Evolutionary conservation across 2,329 filamentous ascomycete species (phyloP).

Genomic region (Akanthomyces lecanii): DNA sequence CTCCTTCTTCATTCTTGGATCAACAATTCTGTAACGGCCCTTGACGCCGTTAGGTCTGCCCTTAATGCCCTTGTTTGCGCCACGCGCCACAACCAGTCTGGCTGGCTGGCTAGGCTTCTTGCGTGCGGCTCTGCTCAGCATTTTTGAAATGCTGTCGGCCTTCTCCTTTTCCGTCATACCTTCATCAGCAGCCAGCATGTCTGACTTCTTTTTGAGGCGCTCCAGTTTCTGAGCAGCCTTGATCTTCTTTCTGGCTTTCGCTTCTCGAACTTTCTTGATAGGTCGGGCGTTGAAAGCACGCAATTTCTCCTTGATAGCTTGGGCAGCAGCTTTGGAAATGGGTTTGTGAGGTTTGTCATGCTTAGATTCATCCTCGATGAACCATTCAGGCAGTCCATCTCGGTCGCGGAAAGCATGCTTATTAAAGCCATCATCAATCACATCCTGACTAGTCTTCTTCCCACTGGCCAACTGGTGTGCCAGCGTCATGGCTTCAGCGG

Average conservation of each 20-base stretch:
- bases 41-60: conserved; percentile 88
- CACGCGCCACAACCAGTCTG: conserved; percentile 83
- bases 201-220: conserved; percentile 97
- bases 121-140: conserved; percentile 77
- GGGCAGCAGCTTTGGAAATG: conserved; percentile 84
- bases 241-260: conserved; percentile 94
- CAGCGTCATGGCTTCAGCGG: conserved; percentile 97
- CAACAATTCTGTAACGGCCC: conserved; percentile 96
- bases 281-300: conserved; percentile 90
- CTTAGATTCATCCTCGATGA: conserved; percentile 82
- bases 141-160: conserved; percentile 72
- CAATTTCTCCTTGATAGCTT: conserved; percentile 90
- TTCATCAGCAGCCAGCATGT: conserved; percentile 81
- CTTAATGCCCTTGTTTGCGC: conserved; percentile 77
- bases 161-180: conserved; percentile 96
- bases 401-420: conserved; percentile 85
- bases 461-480: conserved; percentile 89
- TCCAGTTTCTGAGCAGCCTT: conserved; percentile 87
- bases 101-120: conserved; percentile 82
- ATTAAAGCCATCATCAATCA: conserved; percentile 91
- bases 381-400: conserved; percentile 95
- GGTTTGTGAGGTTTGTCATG: conserved; percentile 84
- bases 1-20: conserved; percentile 95
- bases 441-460: conserved; percentile 70
- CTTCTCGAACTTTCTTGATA: conserved; percentile 98